Conservation (phyloP, 2,329 filamentous ascomycete species). For the Graphiopsis chlorocephala region DNA sequence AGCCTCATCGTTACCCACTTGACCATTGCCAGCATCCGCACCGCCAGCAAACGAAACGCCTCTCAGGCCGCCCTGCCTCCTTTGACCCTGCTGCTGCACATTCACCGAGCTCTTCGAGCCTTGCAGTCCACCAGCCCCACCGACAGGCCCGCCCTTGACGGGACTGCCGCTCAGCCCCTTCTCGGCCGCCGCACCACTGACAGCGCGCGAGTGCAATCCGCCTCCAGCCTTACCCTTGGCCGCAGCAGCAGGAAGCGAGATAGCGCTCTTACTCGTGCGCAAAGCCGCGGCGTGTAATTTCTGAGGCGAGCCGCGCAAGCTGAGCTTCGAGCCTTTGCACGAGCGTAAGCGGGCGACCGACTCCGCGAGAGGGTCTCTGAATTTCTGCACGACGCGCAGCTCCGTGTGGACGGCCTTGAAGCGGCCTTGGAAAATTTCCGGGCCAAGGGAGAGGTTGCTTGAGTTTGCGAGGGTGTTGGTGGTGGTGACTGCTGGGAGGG, state of each 20-base stretch:
- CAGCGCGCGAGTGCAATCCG: conserved; percentile 17
- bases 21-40: neutral
- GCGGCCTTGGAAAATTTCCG: conserved; percentile 35
- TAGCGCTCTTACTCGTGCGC: conserved; percentile 24
- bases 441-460: conserved; percentile 23
- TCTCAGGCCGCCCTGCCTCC: neutral
- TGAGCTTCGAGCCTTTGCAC: conserved; percentile 22
- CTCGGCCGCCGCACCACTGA: conserved; percentile 13
- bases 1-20: conserved; percentile 16
- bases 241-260: conserved; percentile 20
- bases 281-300: conserved; percentile 17
- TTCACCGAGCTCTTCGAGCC: conserved; percentile 16
- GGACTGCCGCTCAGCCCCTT: conserved; percentile 14
- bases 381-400: conserved; percentile 34
- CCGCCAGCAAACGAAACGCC: conserved; percentile 5
- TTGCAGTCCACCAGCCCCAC: conserved; percentile 2
- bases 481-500: conserved; percentile 13
- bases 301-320: conserved; percentile 13
- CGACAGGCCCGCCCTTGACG: conserved; percentile 13
- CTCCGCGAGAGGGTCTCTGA: conserved; percentile 33
- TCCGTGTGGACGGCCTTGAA: conserved; percentile 36
- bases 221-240: conserved; percentile 13
- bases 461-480: conserved; percentile 15
- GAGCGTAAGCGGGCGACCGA: conserved; percentile 26
- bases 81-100: conserved; percentile 11